Percentiles rank a stretch among this genome's conserved stretches.
These are phyloP conservation scores for Rhizopogon rudus DNA, from an alignment of 768 basidiomycete species.

Conservation along the genomic window DNA sequence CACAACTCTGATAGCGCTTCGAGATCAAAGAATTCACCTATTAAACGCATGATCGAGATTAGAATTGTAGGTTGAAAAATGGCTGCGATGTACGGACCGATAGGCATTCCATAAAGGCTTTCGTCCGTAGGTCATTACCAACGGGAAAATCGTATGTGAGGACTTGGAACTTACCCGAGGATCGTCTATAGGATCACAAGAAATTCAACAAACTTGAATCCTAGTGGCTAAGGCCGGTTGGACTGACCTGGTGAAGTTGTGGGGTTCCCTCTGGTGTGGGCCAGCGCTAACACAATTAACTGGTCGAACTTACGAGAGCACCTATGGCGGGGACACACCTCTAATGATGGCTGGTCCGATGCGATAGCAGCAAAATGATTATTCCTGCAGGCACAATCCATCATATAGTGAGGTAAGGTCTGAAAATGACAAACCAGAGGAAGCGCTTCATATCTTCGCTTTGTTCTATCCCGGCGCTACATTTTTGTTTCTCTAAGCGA, in stretches of 20 bases:
- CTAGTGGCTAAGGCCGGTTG: slow-evolving; percentile 4
- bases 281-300: slow-evolving; percentile 39
- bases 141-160: neutral
- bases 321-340: slow-evolving; percentile 33
- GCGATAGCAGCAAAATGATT: slow-evolving; percentile 70
- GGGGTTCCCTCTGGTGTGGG: slow-evolving; percentile 39
- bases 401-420: neutral
- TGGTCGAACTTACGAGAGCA: neutral
- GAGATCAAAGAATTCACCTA: slow-evolving; percentile 70
- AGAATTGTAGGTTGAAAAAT: neutral
- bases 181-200: slow-evolving; percentile 39
- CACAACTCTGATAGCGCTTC: slow-evolving; percentile 56
- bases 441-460: slow-evolving; percentile 68
- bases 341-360: slow-evolving; percentile 62
- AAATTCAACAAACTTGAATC: neutral
- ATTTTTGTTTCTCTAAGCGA: neutral
- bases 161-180: slow-evolving; percentile 40
- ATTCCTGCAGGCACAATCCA: slow-evolving; percentile 38
- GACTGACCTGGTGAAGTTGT: slow-evolving; percentile 52
- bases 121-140: neutral
- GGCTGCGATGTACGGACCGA: slow-evolving; percentile 35
- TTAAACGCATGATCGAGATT: neutral
- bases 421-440: slow-evolving; percentile 47
- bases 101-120: slow-evolving; percentile 72
- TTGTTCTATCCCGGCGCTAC: slow-evolving; percentile 64